Conservation (phyloP, 148 eudicot genomes). For the Pharnaceum exiguum region DNA sequence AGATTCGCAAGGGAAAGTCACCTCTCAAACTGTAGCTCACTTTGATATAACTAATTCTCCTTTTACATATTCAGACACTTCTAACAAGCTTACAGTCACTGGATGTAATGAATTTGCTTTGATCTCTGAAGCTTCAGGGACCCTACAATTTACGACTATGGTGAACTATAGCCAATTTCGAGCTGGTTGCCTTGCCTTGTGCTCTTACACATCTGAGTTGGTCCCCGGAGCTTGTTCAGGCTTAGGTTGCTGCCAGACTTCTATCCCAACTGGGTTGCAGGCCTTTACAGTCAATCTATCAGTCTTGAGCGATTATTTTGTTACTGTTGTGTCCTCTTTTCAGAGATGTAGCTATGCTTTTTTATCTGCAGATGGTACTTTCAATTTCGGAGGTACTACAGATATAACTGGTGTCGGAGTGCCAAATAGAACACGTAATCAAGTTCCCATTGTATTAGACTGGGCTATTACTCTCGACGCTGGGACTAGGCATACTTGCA, state of each 20-base stretch:
- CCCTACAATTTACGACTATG: neutral
- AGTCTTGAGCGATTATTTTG: slow-evolving; percentile 5
- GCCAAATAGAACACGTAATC: neutral
- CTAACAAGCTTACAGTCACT: slow-evolving; percentile 22
- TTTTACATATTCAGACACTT: slow-evolving; percentile 9
- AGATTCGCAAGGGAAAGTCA: slow-evolving; percentile 7
- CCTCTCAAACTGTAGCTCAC: neutral
- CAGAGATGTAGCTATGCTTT: slow-evolving; percentile 21
- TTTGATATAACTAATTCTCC: slow-evolving; percentile 12
- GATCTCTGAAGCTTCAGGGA: slow-evolving; percentile 3
- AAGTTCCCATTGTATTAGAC: slow-evolving; percentile 18
- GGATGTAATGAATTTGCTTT: slow-evolving; percentile 28
- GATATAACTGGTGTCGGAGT: slow-evolving; percentile 12
- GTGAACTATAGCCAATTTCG: neutral
- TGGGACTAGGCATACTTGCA: slow-evolving; percentile 14
- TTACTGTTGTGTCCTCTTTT: neutral
- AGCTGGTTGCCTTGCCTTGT: slow-evolving; percentile 23
- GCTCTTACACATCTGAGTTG: slow-evolving; percentile 7
- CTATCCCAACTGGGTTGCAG: slow-evolving; percentile 24
- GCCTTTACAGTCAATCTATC: slow-evolving; percentile 2
- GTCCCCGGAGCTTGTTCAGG: slow-evolving; percentile 20
- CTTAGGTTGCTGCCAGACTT: slow-evolving; percentile 22
- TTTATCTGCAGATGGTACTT: slow-evolving; percentile 10
- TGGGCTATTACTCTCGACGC: slow-evolving; percentile 12
- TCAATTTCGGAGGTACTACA: slow-evolving; percentile 13